phyloP scores from a whole-genome alignment of 441 rosid species.

The Erodium moschatum region DNA sequence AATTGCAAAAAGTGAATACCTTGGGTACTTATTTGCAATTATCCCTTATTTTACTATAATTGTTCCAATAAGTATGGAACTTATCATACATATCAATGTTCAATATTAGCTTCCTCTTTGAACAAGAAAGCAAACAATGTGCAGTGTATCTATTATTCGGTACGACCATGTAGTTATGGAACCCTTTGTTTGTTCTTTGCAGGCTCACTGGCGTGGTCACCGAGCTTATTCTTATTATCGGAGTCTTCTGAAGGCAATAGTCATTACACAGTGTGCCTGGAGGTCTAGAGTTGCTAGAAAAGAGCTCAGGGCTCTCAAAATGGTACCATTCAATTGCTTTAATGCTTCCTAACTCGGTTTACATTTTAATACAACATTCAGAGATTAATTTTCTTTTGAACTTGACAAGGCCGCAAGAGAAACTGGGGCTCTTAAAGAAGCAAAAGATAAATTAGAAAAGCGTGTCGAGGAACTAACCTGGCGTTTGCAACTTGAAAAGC shows the following conservation, averaged over 20 bases:
- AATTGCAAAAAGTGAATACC: too few relatives aligned
- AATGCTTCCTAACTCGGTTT: conserved; percentile 5
- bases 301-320: conserved; percentile 85
- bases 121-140: too few relatives aligned
- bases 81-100: not conserved
- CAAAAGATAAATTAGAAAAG: conserved; percentile 93
- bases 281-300: conserved; percentile 85
- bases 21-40: too few relatives aligned
- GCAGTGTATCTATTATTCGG: not conserved
- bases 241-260: conserved; percentile 75
- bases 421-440: conserved; percentile 97
- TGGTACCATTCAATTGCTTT: conserved; percentile 43
- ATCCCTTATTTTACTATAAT: not conserved
- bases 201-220: conserved; percentile 71
- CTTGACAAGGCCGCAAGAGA: conserved; percentile 82
- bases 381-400: conserved; percentile 20
- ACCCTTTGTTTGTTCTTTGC: conserved; percentile 27
- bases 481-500: conserved; percentile 93
- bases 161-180: not conserved
- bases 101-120: not conserved
- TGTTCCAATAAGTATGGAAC: not conserved
- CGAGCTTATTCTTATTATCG: conserved; percentile 58
- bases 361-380: conserved; percentile 1
- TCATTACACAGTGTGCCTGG: conserved; percentile 92
- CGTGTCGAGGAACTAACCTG: conserved; percentile 98